These are phyloP conservation scores for Citrus cavaleriei DNA, from an alignment of 345 rosid genomes.

Conservation along the genomic window DNA sequence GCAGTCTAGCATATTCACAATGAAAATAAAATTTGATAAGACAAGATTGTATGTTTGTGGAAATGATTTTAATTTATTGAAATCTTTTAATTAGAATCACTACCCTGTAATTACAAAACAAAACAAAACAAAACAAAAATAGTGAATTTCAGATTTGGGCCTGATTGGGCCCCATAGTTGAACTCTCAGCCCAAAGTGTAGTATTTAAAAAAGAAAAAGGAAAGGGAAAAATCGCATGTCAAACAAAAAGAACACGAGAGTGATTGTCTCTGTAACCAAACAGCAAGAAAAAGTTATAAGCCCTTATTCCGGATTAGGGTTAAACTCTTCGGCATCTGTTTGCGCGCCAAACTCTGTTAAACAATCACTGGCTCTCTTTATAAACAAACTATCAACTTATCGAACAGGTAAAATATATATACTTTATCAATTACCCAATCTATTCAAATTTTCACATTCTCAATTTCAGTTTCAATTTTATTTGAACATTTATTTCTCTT, in stretches of 20 bases:
- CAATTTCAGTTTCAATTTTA: background rate
- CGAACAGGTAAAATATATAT: constrained; percentile 14
- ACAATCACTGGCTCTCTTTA: background rate
- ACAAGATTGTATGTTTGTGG: too few species aligned
- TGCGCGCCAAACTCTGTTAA: constrained; percentile 42
- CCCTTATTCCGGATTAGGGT: constrained; percentile 54
- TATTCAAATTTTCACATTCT: background rate
- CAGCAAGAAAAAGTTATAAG: constrained; percentile 13
- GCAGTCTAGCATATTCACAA: background rate
- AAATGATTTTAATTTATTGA: too few species aligned
- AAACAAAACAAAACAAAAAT: too few species aligned
- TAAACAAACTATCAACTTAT: background rate
- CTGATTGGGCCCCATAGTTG: background rate
- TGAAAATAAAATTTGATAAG: too few species aligned
- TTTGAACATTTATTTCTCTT: background rate
- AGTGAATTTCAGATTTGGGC: background rate
- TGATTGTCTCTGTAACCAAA: constrained; percentile 48
- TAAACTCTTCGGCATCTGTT: constrained; percentile 25
- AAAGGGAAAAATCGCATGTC: background rate
- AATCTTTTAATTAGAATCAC: too few species aligned
- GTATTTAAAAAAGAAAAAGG: too few species aligned
- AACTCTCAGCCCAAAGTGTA: background rate
- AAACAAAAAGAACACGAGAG: background rate
- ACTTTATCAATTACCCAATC: background rate
- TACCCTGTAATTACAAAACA: too few species aligned